These are phyloP conservation scores for Tripterygium wilfordii DNA, from an alignment of 177 flowering plant genomes.

Conservation along the genomic window DNA sequence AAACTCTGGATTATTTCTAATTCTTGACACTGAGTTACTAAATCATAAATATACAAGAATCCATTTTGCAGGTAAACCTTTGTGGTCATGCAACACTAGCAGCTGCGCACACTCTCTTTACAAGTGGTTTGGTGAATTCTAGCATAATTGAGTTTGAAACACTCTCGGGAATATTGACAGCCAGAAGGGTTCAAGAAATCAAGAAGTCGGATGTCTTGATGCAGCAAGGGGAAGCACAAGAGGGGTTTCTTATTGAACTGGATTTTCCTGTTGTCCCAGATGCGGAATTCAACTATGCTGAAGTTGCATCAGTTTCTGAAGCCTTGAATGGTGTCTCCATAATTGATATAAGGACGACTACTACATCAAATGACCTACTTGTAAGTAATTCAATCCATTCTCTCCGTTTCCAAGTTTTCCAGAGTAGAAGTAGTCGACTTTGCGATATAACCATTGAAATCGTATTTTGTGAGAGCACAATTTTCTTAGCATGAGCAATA, in stretches of 20 bases:
- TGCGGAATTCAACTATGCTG: conserved; percentile 32
- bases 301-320: conserved; percentile 31
- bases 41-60: neutral
- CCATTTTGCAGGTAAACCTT: conserved; percentile 46
- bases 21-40: neutral
- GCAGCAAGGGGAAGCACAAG: conserved; percentile 24
- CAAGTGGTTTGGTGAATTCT: conserved; percentile 32
- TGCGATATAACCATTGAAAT: too few species aligned
- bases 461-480: too few species aligned
- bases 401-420: too few species aligned
- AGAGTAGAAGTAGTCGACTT: too few species aligned
- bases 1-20: neutral
- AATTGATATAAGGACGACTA: conserved; percentile 39
- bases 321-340: conserved; percentile 52
- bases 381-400: conserved; percentile 22
- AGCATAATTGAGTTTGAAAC: conserved; percentile 54
- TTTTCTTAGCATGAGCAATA: too few species aligned
- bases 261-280: conserved; percentile 48
- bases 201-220: conserved; percentile 8
- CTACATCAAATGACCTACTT: conserved; percentile 31
- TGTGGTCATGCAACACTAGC: conserved; percentile 94
- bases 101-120: conserved; percentile 62
- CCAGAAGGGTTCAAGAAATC: conserved; percentile 36
- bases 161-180: conserved; percentile 62
- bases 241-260: conserved; percentile 44